phyloP scores from a whole-genome alignment of 23 red algal species.

The Cyanidium caldarium region DNA sequence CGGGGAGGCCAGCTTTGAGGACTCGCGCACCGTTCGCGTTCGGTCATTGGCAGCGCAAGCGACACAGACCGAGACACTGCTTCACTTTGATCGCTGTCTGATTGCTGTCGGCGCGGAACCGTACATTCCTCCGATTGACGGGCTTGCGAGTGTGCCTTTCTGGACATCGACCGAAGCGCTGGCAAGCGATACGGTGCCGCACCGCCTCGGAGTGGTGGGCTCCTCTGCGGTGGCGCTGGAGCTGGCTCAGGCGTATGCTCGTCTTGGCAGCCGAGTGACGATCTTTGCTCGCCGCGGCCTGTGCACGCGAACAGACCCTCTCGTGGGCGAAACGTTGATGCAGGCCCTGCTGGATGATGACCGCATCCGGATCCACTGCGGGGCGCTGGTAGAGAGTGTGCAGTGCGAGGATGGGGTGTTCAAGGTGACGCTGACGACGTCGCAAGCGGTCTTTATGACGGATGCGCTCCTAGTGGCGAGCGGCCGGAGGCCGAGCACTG shows the following conservation, averaged over 20 bases:
- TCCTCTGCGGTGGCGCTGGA: slow-evolving; percentile 15
- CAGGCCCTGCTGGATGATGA: background rate
- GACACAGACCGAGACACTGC: background rate
- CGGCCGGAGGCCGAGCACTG: slow-evolving; percentile 2
- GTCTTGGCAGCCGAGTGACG: slow-evolving; percentile 14
- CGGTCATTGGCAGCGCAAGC: background rate
- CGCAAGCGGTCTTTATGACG: background rate
- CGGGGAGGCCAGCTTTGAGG: background rate
- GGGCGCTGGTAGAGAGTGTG: background rate
- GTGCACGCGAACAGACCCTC: slow-evolving; percentile 12
- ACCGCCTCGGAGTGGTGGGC: background rate
- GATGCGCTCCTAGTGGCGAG: slow-evolving; percentile 9
- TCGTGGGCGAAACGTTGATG: background rate
- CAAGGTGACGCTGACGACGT: background rate
- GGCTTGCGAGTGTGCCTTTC: slow-evolving; percentile 6
- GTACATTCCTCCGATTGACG: slow-evolving; percentile 14
- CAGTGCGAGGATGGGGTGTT: background rate
- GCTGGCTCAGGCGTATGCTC: slow-evolving; percentile 12
- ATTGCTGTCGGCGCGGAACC: slow-evolving; percentile 14
- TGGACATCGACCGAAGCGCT: slow-evolving; percentile 20
- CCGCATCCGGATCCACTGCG: background rate
- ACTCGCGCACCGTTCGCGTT: background rate
- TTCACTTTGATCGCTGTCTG: slow-evolving; percentile 10
- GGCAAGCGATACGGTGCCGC: background rate
- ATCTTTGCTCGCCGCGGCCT: slow-evolving; percentile 6